Conservation (phyloP, 202 grass and related monocot species). For the Elaeis oleifera region DNA sequence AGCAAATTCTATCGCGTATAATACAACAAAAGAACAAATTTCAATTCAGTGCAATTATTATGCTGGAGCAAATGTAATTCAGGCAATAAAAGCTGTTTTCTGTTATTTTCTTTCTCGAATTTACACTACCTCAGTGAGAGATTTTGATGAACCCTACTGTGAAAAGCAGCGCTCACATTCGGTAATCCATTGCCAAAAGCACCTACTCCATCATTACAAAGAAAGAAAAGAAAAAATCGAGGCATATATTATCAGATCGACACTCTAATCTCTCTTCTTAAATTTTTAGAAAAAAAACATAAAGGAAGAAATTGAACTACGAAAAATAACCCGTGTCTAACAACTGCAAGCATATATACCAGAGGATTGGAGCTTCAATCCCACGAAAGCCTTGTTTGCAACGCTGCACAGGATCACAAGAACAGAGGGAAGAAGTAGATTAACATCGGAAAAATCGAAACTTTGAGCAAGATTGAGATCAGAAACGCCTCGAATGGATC, state of each 20-base stretch:
- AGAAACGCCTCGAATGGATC: no score
- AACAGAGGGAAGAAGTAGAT: background rate
- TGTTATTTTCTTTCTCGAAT: no score
- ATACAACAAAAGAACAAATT: no score
- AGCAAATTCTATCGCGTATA: no score
- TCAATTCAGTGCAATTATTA: no score
- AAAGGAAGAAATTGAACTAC: background rate
- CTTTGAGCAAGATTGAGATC: no score
- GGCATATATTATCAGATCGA: no score
- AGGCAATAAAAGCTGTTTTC: no score
- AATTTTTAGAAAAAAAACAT: no score
- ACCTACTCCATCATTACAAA: slow-evolving; percentile 37
- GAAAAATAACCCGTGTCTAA: background rate
- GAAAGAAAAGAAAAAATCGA: slow-evolving; percentile 13
- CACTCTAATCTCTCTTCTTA: no score
- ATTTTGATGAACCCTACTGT: slow-evolving; percentile 44
- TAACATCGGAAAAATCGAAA: background rate
- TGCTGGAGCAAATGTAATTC: no score
- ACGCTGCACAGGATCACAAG: slow-evolving; percentile 28
- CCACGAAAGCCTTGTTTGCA: slow-evolving; percentile 45
- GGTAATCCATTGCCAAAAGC: slow-evolving; percentile 36
- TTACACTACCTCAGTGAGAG: slow-evolving; percentile 50
- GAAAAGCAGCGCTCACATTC: slow-evolving; percentile 53
- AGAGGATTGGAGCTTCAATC: slow-evolving; percentile 39
- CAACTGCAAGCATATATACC: slow-evolving; percentile 4